These are phyloP conservation scores for Chamaecyparis obtusa DNA, from an alignment of 75 land plant species.

Conservation along the genomic window DNA sequence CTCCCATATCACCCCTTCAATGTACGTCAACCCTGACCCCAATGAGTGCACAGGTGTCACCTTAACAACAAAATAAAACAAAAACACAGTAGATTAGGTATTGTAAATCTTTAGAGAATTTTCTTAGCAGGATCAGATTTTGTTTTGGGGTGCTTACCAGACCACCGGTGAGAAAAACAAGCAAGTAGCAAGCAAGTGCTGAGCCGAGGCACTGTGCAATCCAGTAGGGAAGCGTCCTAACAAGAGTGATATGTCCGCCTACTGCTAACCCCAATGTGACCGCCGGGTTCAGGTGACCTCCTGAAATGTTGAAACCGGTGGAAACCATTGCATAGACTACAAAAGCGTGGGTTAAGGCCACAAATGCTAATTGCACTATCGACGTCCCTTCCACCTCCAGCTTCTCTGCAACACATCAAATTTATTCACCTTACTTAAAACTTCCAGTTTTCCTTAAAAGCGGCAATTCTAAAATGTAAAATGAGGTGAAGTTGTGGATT, in stretches of 20 bases:
- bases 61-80: constrained; percentile 19
- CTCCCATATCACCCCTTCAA: constrained; percentile 21
- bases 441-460: neutral
- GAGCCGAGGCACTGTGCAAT: constrained; percentile 62
- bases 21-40: constrained; percentile 5
- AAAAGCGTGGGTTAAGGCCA: constrained; percentile 29
- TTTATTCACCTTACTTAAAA: neutral
- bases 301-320: constrained; percentile 37
- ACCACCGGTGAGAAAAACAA: constrained; percentile 51
- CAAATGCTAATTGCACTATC: neutral
- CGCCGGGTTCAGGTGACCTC: constrained; percentile 78
- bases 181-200: constrained; percentile 50
- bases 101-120: neutral
- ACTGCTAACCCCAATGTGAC: constrained; percentile 72
- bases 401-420: neutral
- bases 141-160: neutral
- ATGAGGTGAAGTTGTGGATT: no score
- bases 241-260: constrained; percentile 66
- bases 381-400: neutral
- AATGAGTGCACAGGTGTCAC: constrained; percentile 16
- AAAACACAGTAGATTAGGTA: no score
- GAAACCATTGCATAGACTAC: neutral
- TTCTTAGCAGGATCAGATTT: neutral
- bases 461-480: no score
- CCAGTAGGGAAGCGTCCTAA: constrained; percentile 52